phyloP scores from a whole-genome alignment of 78 protist species.

The Dictyostelium capitatum region DNA sequence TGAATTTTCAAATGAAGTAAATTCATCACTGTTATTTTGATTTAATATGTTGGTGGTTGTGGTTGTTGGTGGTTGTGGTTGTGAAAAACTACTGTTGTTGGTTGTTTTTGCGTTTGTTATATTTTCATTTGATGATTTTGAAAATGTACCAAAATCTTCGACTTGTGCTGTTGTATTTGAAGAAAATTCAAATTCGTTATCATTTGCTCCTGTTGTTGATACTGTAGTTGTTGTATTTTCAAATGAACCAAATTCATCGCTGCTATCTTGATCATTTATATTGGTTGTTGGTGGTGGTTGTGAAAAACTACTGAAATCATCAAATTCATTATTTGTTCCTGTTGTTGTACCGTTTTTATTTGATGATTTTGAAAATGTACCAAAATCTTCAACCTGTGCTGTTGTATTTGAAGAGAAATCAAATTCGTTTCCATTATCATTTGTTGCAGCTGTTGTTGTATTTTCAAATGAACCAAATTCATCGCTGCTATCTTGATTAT shows the following conservation, averaged over 20 bases:
- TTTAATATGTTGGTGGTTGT: not conserved
- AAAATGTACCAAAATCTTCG: not conserved
- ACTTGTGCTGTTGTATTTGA: not conserved
- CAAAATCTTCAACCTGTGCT: too few species aligned
- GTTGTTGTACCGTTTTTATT: not conserved
- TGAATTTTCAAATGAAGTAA: not conserved
- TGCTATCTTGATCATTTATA: not conserved
- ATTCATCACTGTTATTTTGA: not conserved
- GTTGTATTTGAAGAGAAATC: not conserved
- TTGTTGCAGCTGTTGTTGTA: not conserved
- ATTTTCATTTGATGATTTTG: not conserved
- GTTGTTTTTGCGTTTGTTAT: too few species aligned
- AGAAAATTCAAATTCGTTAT: not conserved
- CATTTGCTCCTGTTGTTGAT: too few species aligned
- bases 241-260: not conserved
- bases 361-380: slow-evolving; percentile 1
- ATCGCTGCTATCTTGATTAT: not conserved
- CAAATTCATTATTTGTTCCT: not conserved
- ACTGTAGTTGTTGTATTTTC: not conserved
- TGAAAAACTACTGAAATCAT: not conserved
- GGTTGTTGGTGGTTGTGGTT: too few species aligned
- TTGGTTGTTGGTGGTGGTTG: not conserved
- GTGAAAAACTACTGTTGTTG: not conserved
- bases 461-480: not conserved
- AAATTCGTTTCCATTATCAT: not conserved